These are phyloP conservation scores for Eutypa lata DNA, from an alignment of 2,329 filamentous ascomycete genomes.

Conservation along the genomic window DNA sequence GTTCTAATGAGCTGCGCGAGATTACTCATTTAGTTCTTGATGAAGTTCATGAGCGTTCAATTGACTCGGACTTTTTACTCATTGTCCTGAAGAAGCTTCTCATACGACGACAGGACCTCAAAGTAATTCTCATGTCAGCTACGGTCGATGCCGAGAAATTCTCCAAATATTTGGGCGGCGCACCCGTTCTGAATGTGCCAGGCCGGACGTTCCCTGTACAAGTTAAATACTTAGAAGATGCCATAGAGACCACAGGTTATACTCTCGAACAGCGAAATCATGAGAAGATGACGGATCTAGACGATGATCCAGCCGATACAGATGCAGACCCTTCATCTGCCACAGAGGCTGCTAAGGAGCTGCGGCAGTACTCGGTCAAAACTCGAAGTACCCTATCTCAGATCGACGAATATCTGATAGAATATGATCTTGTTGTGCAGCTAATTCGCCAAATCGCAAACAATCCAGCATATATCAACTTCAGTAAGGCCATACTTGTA, in stretches of 20 bases:
- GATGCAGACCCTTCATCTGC: constrained; percentile 50
- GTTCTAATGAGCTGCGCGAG: constrained; percentile 78
- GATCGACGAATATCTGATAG: constrained; percentile 88
- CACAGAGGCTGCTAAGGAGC: constrained; percentile 58
- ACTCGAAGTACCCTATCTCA: constrained; percentile 73
- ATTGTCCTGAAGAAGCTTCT: constrained; percentile 87
- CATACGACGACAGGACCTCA: constrained; percentile 73
- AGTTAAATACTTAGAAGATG: constrained; percentile 87
- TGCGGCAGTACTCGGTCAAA: constrained; percentile 70
- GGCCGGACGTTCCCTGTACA: constrained; percentile 91
- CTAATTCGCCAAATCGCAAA: constrained; percentile 74
- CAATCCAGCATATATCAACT: constrained; percentile 62
- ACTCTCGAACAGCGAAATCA: constrained; percentile 48
- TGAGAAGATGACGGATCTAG: constrained; percentile 58
- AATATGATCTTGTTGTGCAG: constrained; percentile 80
- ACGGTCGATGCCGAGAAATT: constrained; percentile 92
- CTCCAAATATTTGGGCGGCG: constrained; percentile 80
- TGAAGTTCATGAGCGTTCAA: constrained; percentile 93
- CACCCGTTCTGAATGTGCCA: constrained; percentile 85
- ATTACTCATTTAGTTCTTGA: constrained; percentile 95
- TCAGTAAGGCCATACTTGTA: constrained; percentile 88
- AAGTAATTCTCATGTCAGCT: constrained; percentile 95
- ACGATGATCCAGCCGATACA: constrained; percentile 55
- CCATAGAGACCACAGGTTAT: constrained; percentile 82
- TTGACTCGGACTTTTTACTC: constrained; percentile 93